Base-by-base conservation (phyloP, 139 green algal genomes). In the Asterochloris sp. region DNA sequence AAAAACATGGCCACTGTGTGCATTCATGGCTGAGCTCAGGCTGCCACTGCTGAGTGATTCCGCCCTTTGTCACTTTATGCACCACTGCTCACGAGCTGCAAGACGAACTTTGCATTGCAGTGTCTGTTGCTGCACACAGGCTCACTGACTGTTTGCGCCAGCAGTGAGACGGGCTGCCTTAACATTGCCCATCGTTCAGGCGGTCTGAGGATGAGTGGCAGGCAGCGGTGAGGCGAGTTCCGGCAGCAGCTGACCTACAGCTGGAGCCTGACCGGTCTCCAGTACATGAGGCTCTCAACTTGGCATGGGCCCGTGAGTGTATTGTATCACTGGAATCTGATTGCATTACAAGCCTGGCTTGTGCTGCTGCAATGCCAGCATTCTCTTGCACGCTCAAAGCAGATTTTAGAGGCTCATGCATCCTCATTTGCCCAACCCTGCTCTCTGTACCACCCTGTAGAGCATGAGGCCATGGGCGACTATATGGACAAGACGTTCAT, bases 211-310 rank as follows among this genome's bases (percentile, higher is more conserved):
- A 54, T 28, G 28, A 81, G 10, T 81, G 77, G 77, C 77, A 81
- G 27, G 16, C 60, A 26, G n/a, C 73, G 10, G 13, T 81, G 15
- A 62, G 47, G 38, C 38, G 38, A 54, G 77, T 81, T 1, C 62
- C 77, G 16, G 77, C 63, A 29, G 29, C 63, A 16, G 73, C 61
- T 62, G 13, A 81, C 17, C 73, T 81, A 62, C 73, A 81, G 27
- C 63, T 81, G 12, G 73, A 81, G 13, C 29, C 23, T 64, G 77
- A 81, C 74, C 61, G 73, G 21, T 81, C 77, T 21, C 13, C 63
- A 13, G 64, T 81, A 19, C 77, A 81, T 62, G 77, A 81, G 54
- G 77, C 63, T 62, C 63, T 81, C 15, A 81, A 81, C 26, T 15
- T 81, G 24, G 77, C 77, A 74, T 81, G 77, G 77, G 77, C 77